These are phyloP conservation scores for Solanum megistacrolobum DNA, from an alignment of 257 asterid genomes.

Conservation along the genomic window DNA sequence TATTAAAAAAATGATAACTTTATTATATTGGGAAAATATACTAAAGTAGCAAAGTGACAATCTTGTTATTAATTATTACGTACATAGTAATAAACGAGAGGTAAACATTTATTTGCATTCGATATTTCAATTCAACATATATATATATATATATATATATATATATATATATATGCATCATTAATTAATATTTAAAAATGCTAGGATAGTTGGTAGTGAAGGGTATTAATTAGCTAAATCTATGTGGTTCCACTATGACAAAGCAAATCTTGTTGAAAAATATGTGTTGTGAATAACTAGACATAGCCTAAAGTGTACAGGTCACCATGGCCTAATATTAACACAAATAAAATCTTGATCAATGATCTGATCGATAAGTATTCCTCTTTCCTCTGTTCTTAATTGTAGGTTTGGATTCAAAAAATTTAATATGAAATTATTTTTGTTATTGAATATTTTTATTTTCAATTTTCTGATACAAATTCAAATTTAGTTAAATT, in stretches of 20 bases:
- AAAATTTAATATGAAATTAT: too few relatives aligned
- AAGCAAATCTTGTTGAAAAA: not conserved
- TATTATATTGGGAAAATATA: not conserved
- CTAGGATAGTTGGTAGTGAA: not conserved
- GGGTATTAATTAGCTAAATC: not conserved
- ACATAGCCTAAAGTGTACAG: not conserved
- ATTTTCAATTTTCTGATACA: too few relatives aligned
- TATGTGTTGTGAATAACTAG: not conserved
- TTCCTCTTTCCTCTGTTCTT: rapidly evolving
- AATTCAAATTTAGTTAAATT: too few relatives aligned
- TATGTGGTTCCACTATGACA: not conserved
- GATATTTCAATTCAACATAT: not conserved
- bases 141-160: too few relatives aligned
- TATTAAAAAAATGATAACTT: not conserved
- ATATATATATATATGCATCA: not conserved
- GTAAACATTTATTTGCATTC: not conserved
- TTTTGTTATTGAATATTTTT: too few relatives aligned
- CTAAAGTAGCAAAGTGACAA: not conserved
- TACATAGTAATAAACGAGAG: not conserved
- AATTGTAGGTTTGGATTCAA: too few relatives aligned
- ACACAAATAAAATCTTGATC: not conserved
- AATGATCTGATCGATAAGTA: not conserved
- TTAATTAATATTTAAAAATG: not conserved
- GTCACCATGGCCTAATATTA: not conserved
- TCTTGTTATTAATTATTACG: not conserved